These are phyloP conservation scores for Xylaria multiplex DNA, from an alignment of 2,329 filamentous ascomycete species.

Conservation along the genomic window DNA sequence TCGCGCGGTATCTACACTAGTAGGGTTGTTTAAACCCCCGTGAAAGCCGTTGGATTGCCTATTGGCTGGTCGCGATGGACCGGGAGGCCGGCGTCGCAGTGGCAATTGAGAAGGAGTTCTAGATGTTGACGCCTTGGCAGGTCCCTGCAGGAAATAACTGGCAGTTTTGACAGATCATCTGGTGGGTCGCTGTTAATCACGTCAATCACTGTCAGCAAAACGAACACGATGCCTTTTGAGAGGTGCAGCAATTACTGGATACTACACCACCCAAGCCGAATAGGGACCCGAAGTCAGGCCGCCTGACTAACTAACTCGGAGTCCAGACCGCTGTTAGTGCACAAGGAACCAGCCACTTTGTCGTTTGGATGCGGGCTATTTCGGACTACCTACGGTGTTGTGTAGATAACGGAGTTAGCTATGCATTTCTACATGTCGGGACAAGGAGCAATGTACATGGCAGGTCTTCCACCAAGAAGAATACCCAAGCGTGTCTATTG, in stretches of 20 bases:
- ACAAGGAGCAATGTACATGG: background rate
- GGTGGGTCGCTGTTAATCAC: slow-evolving; percentile 26
- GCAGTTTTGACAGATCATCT: slow-evolving; percentile 26
- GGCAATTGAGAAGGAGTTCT: background rate
- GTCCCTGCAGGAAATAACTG: slow-evolving; percentile 25
- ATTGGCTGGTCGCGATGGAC: slow-evolving; percentile 26
- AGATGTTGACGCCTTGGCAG: slow-evolving; percentile 23
- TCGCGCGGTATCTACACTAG: slow-evolving; percentile 1
- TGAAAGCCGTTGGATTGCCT: slow-evolving; percentile 25
- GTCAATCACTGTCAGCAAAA: slow-evolving; percentile 34
- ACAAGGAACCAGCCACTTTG: slow-evolving; percentile 6
- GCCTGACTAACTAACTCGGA: too few relatives aligned
- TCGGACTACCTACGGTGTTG: background rate
- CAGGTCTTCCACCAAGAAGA: background rate
- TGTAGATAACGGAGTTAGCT: slow-evolving; percentile 1
- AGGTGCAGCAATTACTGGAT: slow-evolving; percentile 6
- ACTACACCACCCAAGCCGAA: background rate
- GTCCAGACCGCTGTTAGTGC: slow-evolving; percentile 4
- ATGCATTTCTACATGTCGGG: background rate
- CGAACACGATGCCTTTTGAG: slow-evolving; percentile 29
- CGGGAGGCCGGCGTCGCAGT: slow-evolving; percentile 11
- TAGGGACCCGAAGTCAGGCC: background rate
- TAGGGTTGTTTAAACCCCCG: slow-evolving; percentile 16
- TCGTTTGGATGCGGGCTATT: background rate
- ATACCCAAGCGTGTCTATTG: background rate